phyloP scores from a whole-genome alignment of 2,329 filamentous ascomycete species.

The Nannizzia gypsea region DNA sequence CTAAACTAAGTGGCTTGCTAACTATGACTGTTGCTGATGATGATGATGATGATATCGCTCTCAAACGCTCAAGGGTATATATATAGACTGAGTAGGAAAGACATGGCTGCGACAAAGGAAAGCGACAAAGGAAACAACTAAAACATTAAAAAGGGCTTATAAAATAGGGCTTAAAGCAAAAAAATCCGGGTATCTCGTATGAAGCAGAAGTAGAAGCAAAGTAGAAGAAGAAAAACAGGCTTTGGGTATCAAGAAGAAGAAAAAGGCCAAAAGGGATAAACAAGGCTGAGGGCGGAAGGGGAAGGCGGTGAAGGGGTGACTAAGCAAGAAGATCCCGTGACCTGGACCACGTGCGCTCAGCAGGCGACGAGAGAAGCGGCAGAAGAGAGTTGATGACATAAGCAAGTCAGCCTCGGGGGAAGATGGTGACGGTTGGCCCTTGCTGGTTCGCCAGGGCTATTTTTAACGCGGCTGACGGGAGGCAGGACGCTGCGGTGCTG shows the following conservation, averaged over 20 bases:
- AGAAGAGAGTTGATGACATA: background rate
- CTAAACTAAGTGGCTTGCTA: background rate
- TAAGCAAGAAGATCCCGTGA: background rate
- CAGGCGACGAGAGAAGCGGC: background rate
- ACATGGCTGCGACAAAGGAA: background rate
- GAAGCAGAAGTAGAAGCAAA: background rate
- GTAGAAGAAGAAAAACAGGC: background rate
- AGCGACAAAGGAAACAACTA: background rate
- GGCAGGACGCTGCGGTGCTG: background rate
- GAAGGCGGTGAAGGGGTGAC: background rate
- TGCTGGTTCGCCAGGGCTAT: background rate
- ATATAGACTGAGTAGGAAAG: too few species aligned
- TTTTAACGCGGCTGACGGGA: constrained; percentile 2
- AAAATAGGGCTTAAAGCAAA: background rate
- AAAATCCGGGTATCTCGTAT: background rate
- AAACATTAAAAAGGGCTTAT: background rate
- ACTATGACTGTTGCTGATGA: background rate
- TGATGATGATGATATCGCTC: constrained; percentile 1
- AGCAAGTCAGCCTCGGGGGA: background rate
- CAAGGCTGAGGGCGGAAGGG: background rate
- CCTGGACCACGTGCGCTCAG: background rate
- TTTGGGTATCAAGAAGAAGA: constrained; percentile 2
- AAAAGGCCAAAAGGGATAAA: background rate
- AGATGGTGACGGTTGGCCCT: background rate
- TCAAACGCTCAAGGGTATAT: constrained; percentile 2